Conservation (phyloP, 768 basidiomycete genomes). For the Boletus speciosus region DNA sequence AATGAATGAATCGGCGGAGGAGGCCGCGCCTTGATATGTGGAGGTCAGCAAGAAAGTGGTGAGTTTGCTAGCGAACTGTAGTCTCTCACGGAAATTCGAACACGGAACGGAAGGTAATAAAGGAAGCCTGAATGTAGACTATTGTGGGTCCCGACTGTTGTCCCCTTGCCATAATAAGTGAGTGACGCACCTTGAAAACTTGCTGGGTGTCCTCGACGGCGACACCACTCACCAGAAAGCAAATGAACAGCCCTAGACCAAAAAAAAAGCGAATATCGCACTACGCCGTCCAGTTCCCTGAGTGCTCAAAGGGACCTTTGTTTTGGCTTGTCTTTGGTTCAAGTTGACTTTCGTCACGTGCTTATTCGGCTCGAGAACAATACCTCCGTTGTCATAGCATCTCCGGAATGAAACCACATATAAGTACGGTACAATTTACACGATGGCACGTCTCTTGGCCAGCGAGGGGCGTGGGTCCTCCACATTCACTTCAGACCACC, state of each 20-base stretch:
- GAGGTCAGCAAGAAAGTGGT: conserved; percentile 7
- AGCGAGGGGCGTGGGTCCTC: conserved; percentile 22
- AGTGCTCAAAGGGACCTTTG: conserved; percentile 12
- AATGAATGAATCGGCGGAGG: conserved; percentile 66
- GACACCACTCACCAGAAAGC: conserved; percentile 12
- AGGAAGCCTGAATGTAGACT: conserved; percentile 40
- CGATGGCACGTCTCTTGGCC: conserved; percentile 16
- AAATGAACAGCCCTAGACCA: conserved; percentile 14
- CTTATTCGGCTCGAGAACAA: conserved; percentile 9
- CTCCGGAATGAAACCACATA: background rate
- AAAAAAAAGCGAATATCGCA: conserved; percentile 8
- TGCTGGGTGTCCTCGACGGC: background rate
- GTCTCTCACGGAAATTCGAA: conserved; percentile 32
- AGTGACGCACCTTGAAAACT: conserved; percentile 7
- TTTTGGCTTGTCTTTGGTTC: conserved; percentile 45
- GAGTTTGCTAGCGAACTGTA: background rate
- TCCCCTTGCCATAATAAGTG: conserved; percentile 35
- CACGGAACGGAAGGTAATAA: conserved; percentile 42
- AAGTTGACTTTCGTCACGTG: conserved; percentile 50
- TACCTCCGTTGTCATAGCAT: conserved; percentile 12
- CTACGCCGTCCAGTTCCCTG: conserved; percentile 19
- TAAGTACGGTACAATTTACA: conserved; percentile 1
- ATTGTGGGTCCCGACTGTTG: conserved; percentile 49
- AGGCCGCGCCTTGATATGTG: conserved; percentile 56
- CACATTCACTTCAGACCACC: conserved; percentile 24